Percentiles rank a stretch among this genome's conserved stretches.
phyloP scores from a whole-genome alignment of 768 basidiomycete genomes.

The Fibroporia radiculosa region DNA sequence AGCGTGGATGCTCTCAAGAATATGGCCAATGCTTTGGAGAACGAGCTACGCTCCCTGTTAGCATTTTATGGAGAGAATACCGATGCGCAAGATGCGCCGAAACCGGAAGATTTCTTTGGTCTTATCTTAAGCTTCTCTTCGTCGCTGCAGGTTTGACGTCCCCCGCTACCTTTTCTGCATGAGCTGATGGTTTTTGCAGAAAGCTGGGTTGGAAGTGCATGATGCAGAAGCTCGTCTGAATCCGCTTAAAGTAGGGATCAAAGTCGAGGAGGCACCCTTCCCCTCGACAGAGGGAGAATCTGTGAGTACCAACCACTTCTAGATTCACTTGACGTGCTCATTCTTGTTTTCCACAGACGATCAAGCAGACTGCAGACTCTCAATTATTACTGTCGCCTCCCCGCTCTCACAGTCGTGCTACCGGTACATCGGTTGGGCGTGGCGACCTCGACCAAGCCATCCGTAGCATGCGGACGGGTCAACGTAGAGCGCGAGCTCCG shows the following conservation, averaged over 20 bases:
- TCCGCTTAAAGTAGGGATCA: conserved; percentile 5
- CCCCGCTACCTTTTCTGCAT: conserved; percentile 10
- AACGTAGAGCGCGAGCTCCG: conserved; percentile 39
- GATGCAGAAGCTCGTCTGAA: conserved; percentile 34
- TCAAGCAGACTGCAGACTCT: conserved; percentile 27
- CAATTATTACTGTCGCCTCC: conserved; percentile 25
- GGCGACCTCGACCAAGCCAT: conserved; percentile 84
- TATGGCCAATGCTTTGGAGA: conserved; percentile 48
- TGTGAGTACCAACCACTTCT: conserved; percentile 3
- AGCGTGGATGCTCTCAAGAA: conserved; percentile 60
- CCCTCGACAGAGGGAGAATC: conserved; percentile 13
- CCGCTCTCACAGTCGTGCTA: conserved; percentile 34
- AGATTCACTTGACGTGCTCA: neutral
- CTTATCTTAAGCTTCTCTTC: conserved; percentile 69
- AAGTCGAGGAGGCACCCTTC: conserved; percentile 10
- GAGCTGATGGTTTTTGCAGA: conserved; percentile 32
- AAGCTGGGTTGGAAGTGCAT: conserved; percentile 64
- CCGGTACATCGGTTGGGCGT: conserved; percentile 52
- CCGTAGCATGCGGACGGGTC: conserved; percentile 67
- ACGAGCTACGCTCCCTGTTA: conserved; percentile 53
- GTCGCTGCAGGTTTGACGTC: conserved; percentile 51
- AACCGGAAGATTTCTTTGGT: conserved; percentile 79
- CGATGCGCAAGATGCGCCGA: conserved; percentile 52
- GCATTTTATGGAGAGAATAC: conserved; percentile 74
- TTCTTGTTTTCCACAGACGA: conserved; percentile 27